Percentiles rank a stretch among this genome's conserved stretches.
These are phyloP conservation scores for Chaetomium globosum DNA, from an alignment of 2,329 filamentous ascomycete species.

Conservation along the genomic window DNA sequence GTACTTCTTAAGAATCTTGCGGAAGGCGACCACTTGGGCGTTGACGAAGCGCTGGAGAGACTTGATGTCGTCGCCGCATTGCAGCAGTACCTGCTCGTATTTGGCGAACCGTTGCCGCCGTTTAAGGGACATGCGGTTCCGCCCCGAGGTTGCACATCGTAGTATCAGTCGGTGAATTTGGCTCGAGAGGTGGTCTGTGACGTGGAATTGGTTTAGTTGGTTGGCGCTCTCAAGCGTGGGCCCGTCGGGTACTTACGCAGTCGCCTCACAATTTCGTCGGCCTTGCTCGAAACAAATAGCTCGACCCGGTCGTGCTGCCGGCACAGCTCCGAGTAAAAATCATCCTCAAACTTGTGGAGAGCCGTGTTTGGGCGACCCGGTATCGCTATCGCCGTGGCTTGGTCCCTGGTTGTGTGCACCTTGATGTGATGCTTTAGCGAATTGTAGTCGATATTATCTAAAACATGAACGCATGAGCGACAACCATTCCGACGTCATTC, in stretches of 20 bases:
- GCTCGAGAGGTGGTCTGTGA: constrained; percentile 52
- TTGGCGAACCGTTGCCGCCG: constrained; percentile 56
- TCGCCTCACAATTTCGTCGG: constrained; percentile 72
- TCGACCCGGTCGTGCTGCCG: constrained; percentile 76
- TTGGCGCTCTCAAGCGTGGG: background rate
- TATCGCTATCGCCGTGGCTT: constrained; percentile 71
- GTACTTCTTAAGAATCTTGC: constrained; percentile 85
- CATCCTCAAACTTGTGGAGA: constrained; percentile 67
- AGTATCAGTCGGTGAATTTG: constrained; percentile 53
- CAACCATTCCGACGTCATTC: background rate
- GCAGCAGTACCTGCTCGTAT: constrained; percentile 55
- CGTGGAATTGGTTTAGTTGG: constrained; percentile 33
- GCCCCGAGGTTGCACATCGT: constrained; percentile 46
- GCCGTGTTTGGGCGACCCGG: constrained; percentile 67
- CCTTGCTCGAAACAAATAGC: constrained; percentile 78
- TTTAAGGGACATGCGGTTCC: constrained; percentile 47
- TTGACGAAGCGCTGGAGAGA: constrained; percentile 71
- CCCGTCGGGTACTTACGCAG: constrained; percentile 55
- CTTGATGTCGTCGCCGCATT: constrained; percentile 71
- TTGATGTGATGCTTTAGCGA: constrained; percentile 85
- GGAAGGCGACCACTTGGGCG: constrained; percentile 74
- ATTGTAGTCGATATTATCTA: constrained; percentile 88
- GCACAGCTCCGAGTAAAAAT: constrained; percentile 71
- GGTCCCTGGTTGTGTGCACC: constrained; percentile 70
- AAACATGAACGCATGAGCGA: constrained; percentile 11